Evolutionary conservation across 352 stramenopile species (phyloP).

Genomic region (Pythium rishiriense): DNA sequence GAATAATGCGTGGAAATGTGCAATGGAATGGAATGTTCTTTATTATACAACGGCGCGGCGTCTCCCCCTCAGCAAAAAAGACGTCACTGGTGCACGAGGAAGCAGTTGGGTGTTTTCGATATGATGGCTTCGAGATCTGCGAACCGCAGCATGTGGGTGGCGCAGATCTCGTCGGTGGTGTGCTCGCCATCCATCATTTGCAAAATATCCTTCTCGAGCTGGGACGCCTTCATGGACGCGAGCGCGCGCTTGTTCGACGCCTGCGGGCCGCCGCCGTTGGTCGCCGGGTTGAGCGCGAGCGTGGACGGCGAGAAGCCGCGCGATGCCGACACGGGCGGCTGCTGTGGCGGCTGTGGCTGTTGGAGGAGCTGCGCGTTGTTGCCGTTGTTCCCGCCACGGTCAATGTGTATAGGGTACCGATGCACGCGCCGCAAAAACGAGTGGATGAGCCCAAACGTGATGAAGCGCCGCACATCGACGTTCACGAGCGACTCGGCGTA

Average conservation of each 20-base stretch:
- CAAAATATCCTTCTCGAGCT: constrained; percentile 73
- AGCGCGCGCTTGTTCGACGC: constrained; percentile 39
- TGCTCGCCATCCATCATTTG: constrained; percentile 82
- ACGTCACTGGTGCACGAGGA: constrained; percentile 69
- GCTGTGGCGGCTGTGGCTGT: constrained; percentile 12
- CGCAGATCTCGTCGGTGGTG: constrained; percentile 87
- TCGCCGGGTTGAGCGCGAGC: not conserved
- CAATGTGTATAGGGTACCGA: constrained; percentile 76
- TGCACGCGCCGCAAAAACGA: constrained; percentile 83
- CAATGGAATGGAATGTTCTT: constrained; percentile 1
- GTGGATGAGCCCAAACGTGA: constrained; percentile 89
- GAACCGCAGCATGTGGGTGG: constrained; percentile 66
- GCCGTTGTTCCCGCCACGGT: constrained; percentile 29
- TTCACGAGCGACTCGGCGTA: constrained; percentile 67
- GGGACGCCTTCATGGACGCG: constrained; percentile 41
- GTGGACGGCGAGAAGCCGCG: constrained; percentile 22
- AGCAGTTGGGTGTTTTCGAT: constrained; percentile 67
- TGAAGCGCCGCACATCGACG: constrained; percentile 81
- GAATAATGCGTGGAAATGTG: not conserved
- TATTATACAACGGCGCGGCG: not conserved
- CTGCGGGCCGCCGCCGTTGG: constrained; percentile 2
- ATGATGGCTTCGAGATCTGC: constrained; percentile 65
- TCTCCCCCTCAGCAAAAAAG: no score
- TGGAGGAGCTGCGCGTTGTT: constrained; percentile 30
- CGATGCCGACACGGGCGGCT: constrained; percentile 29